Conservation (phyloP, 805 yeast species). For the Yarrowia phangngaensis region DNA sequence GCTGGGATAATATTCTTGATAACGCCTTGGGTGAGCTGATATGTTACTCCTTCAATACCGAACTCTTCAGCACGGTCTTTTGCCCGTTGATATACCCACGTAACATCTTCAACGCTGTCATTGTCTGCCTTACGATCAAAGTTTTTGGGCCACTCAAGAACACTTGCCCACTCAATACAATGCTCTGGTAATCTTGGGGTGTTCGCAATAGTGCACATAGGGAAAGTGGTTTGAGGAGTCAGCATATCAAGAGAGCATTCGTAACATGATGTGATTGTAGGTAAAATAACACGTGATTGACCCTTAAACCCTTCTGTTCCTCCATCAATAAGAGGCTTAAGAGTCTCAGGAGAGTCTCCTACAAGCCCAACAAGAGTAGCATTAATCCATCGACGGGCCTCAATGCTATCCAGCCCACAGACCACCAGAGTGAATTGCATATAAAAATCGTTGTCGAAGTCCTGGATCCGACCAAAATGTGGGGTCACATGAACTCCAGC, state of each 20-base stretch:
- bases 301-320: slow-evolving; percentile 96
- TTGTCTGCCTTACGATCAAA: slow-evolving; percentile 38
- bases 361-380: slow-evolving; percentile 61
- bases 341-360: slow-evolving; percentile 43
- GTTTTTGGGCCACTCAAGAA: slow-evolving; percentile 63
- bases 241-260: slow-evolving; percentile 84
- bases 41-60: slow-evolving; percentile 67
- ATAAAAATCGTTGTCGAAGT: slow-evolving; percentile 60
- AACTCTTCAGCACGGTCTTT: slow-evolving; percentile 57
- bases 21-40: slow-evolving; percentile 72
- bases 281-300: slow-evolving; percentile 80
- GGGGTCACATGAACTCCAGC: slow-evolving; percentile 49
- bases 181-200: slow-evolving; percentile 94
- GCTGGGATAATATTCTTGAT: slow-evolving; percentile 91
- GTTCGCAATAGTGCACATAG: slow-evolving; percentile 90
- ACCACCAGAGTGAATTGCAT: slow-evolving; percentile 64
- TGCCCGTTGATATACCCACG: slow-evolving; percentile 58
- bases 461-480: slow-evolving; percentile 62
- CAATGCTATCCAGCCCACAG: slow-evolving; percentile 86
- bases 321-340: slow-evolving; percentile 80
- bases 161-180: slow-evolving; percentile 86
- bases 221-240: slow-evolving; percentile 58
- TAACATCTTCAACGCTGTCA: slow-evolving; percentile 63
- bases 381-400: slow-evolving; percentile 89
- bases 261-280: slow-evolving; percentile 82